Conservation (phyloP, 345 rosid species). For the Eucalyptus guilfoylei region DNA sequence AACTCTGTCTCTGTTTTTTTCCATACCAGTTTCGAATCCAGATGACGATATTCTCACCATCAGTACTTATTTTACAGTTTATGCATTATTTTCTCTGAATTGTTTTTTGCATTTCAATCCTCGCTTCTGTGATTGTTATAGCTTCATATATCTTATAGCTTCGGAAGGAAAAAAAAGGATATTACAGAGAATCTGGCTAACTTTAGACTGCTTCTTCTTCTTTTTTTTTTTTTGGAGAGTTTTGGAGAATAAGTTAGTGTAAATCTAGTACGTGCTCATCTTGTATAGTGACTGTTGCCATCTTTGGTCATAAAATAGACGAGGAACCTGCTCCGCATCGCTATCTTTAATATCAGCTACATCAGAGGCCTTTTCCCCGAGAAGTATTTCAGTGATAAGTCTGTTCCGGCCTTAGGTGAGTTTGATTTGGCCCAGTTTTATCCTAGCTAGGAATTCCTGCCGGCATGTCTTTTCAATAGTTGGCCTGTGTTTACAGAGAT, state of each 20-base stretch:
- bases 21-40: neutral
- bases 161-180: neutral
- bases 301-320: conserved; percentile 28
- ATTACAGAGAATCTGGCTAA: neutral
- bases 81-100: neutral
- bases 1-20: neutral
- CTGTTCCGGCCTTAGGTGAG: conserved; percentile 91
- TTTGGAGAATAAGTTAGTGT: neutral
- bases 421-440: neutral
- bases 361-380: conserved; percentile 95
- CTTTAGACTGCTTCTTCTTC: neutral
- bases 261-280: neutral
- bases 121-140: neutral
- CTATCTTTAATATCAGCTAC: conserved; percentile 93
- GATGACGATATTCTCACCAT: neutral
- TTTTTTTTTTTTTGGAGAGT: neutral
- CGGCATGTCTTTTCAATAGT: neutral
- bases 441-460: neutral
- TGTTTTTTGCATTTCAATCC: neutral
- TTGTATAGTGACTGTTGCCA: neutral
- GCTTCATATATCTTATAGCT: neutral
- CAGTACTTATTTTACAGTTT: neutral
- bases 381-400: conserved; percentile 88
- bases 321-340: conserved; percentile 86
- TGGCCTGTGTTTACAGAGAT: conserved; percentile 33